Percentiles rank a stretch among this genome's conserved stretches.
These are phyloP conservation scores for Maudiozyma serrabonitensis DNA, from an alignment of 805 yeast genomes.

Conservation along the genomic window DNA sequence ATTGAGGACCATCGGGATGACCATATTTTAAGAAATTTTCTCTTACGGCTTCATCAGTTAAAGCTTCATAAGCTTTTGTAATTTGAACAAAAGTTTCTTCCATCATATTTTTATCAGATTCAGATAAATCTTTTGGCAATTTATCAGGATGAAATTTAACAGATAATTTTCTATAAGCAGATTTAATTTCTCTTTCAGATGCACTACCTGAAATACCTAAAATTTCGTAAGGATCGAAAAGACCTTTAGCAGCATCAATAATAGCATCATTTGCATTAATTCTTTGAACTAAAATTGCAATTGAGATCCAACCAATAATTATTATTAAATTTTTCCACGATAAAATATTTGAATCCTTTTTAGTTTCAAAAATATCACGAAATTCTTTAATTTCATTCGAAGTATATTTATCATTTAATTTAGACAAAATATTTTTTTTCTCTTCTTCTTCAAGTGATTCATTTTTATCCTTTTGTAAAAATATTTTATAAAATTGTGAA, in stretches of 20 bases:
- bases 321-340: conserved; percentile 16
- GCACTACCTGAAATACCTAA: conserved; percentile 65
- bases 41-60: conserved; percentile 80
- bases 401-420: conserved; percentile 16
- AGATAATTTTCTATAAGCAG: conserved; percentile 78
- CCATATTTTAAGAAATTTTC: conserved; percentile 83
- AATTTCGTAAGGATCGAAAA: conserved; percentile 86
- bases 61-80: conserved; percentile 86
- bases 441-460: not conserved
- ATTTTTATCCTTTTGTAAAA: conserved; percentile 14
- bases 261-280: conserved; percentile 37
- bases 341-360: conserved; percentile 9
- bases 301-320: conserved; percentile 52
- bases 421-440: conserved; percentile 6
- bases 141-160: conserved; percentile 92
- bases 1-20: conserved; percentile 97
- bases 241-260: conserved; percentile 31
- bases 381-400: conserved; percentile 15
- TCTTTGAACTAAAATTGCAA: conserved; percentile 34
- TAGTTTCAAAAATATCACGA: conserved; percentile 12
- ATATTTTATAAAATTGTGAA: conserved; percentile 17
- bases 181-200: conserved; percentile 65
- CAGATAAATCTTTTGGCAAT: conserved; percentile 50
- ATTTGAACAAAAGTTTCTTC: conserved; percentile 75
- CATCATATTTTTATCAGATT: conserved; percentile 44